These are phyloP conservation scores for Lentinula aciculospora DNA, from an alignment of 768 basidiomycete species.

Conservation along the genomic window DNA sequence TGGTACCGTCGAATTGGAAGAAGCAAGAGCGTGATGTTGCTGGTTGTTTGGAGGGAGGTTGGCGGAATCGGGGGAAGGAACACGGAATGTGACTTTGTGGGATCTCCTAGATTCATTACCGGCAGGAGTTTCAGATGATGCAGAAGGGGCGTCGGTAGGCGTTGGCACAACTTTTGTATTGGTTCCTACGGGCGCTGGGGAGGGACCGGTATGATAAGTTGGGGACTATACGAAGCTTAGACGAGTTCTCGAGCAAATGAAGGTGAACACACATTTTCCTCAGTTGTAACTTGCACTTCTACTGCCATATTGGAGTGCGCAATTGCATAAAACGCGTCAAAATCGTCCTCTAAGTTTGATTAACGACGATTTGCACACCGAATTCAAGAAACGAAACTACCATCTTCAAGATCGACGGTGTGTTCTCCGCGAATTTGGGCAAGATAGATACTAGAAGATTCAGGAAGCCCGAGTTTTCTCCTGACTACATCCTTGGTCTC, in stretches of 20 bases:
- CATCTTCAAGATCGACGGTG: slow-evolving; percentile 70
- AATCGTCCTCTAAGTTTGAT: slow-evolving; percentile 60
- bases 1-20: not conserved
- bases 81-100: slow-evolving; percentile 1
- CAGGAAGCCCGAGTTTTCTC: slow-evolving; percentile 51
- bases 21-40: not conserved
- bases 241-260: not conserved
- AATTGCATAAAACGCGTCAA: slow-evolving; percentile 59
- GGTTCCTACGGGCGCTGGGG: not conserved
- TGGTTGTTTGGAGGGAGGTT: slow-evolving; percentile 1
- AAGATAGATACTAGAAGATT: slow-evolving; percentile 28
- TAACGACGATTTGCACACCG: slow-evolving; percentile 5
- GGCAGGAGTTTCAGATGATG: not conserved
- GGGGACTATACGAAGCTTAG: not conserved
- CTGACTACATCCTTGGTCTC: slow-evolving; percentile 54
- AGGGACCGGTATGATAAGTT: not conserved
- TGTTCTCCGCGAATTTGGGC: slow-evolving; percentile 49
- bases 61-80: not conserved
- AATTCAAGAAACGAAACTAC: slow-evolving; percentile 26
- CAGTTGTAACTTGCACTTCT: slow-evolving; percentile 29
- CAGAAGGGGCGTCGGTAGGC: not conserved
- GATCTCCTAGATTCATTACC: not conserved
- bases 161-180: not conserved
- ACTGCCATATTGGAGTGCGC: slow-evolving; percentile 28
- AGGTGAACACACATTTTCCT: slow-evolving; percentile 14